phyloP scores from a whole-genome alignment of 768 basidiomycete species.

The Mycena capillaripes region DNA sequence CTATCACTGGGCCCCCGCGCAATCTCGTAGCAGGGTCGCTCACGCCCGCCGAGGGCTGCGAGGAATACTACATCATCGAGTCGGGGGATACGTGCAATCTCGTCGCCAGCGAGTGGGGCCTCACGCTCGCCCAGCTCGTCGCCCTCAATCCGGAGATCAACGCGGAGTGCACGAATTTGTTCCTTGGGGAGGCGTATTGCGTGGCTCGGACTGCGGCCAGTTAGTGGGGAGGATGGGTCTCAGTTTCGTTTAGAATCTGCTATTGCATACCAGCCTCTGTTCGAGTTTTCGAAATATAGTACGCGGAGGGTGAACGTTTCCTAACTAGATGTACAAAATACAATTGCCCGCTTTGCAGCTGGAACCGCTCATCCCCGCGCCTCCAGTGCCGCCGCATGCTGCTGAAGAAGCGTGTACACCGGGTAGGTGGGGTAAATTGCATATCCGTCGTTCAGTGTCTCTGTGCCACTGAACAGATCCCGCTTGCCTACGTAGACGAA shows the following conservation, averaged over 20 bases:
- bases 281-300: slow-evolving; percentile 4
- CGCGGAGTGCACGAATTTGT: not conserved
- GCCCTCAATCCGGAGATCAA: slow-evolving; percentile 7
- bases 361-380: not conserved
- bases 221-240: slow-evolving; percentile 6
- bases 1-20: not conserved
- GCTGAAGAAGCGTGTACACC: not conserved
- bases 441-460: no score
- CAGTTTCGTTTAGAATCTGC: slow-evolving; percentile 1
- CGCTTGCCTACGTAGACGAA: not conserved
- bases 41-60: slow-evolving; percentile 3
- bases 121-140: not conserved
- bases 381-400: not conserved
- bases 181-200: slow-evolving; percentile 4
- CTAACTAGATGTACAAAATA: slow-evolving; percentile 5
- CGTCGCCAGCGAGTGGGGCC: slow-evolving; percentile 3
- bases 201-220: slow-evolving; percentile 2
- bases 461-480: no score
- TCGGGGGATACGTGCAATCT: slow-evolving; percentile 4
- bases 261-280: slow-evolving; percentile 4
- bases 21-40: slow-evolving; percentile 8
- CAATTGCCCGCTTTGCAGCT: not conserved
- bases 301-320: not conserved
- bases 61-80: slow-evolving; percentile 6
- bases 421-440: no score